phyloP scores from a whole-genome alignment of 768 basidiomycete species.

The Floccularia luteovirens region DNA sequence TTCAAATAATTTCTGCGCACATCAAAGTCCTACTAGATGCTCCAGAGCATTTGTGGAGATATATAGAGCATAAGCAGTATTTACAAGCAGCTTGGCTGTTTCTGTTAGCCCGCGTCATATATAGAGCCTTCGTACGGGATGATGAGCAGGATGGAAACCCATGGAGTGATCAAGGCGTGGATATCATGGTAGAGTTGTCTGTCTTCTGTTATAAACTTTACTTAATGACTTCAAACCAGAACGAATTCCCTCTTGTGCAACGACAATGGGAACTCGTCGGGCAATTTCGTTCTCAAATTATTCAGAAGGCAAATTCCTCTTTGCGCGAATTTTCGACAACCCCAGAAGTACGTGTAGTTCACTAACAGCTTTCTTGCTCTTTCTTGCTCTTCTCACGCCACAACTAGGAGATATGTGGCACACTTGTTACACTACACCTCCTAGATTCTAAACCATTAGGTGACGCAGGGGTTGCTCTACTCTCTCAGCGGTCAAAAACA shows the following conservation, averaged over 20 bases:
- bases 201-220: background rate
- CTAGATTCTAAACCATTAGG: constrained; percentile 77
- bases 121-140: constrained; percentile 60
- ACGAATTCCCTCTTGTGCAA: constrained; percentile 82
- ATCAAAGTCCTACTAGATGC: constrained; percentile 89
- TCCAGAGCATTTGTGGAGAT: constrained; percentile 86
- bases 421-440: constrained; percentile 78
- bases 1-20: constrained; percentile 80
- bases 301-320: constrained; percentile 80
- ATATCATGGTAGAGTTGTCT: constrained; percentile 43
- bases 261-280: constrained; percentile 91
- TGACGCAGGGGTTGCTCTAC: constrained; percentile 64
- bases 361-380: background rate
- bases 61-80: constrained; percentile 75
- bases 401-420: constrained; percentile 63
- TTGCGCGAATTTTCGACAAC: constrained; percentile 55
- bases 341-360: constrained; percentile 37
- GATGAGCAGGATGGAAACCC: constrained; percentile 57
- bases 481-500: constrained; percentile 63
- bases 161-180: constrained; percentile 53
- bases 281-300: constrained; percentile 83
- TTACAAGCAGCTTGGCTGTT: constrained; percentile 86
- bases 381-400: constrained; percentile 1
- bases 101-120: constrained; percentile 77
- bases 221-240: constrained; percentile 29